phyloP scores from a whole-genome alignment of 2,329 filamentous ascomycete genomes.

The Tolypocladium paradoxum region DNA sequence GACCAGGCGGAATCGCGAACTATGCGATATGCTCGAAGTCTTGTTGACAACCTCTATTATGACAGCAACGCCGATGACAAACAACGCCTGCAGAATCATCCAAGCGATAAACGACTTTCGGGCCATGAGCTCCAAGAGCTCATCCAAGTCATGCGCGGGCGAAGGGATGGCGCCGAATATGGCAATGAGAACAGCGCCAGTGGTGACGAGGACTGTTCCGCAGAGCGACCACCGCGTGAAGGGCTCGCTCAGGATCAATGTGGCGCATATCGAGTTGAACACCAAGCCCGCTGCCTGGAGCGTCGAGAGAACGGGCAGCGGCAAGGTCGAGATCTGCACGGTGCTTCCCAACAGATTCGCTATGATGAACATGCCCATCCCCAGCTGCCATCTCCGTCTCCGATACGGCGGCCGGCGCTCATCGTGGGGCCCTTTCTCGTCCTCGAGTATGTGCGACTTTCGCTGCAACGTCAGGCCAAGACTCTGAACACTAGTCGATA shows the following conservation, averaged over 20 bases:
- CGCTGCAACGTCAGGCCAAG: constrained; percentile 91
- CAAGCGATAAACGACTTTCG: constrained; percentile 72
- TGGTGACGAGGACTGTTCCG: constrained; percentile 79
- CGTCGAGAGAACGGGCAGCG: constrained; percentile 86
- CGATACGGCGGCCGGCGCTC: constrained; percentile 77
- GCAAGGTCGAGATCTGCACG: constrained; percentile 93
- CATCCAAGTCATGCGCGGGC: constrained; percentile 76
- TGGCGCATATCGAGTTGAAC: constrained; percentile 97
- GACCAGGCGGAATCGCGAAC: constrained; percentile 59
- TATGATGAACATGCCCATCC: constrained; percentile 94
- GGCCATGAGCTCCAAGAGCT: constrained; percentile 66
- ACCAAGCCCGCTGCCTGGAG: constrained; percentile 92
- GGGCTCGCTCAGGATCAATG: constrained; percentile 80
- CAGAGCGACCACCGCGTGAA: constrained; percentile 90
- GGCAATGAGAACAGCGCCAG: constrained; percentile 83
- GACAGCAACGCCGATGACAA: constrained; percentile 60
- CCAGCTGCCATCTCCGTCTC: constrained; percentile 87
- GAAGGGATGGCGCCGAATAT: constrained; percentile 90
- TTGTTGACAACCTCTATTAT: constrained; percentile 45
- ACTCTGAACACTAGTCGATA: constrained; percentile 92
- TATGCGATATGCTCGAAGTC: constrained; percentile 43
- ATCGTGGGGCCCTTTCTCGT: constrained; percentile 76
- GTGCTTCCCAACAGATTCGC: constrained; percentile 91
- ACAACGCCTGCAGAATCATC: constrained; percentile 70
- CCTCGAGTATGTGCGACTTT: constrained; percentile 96